Evolutionary conservation across 2,329 filamentous ascomycete genomes (phyloP), one percentile per base, ranked within the genome.

Genomic region (Diaporthe vexans): DNA sequence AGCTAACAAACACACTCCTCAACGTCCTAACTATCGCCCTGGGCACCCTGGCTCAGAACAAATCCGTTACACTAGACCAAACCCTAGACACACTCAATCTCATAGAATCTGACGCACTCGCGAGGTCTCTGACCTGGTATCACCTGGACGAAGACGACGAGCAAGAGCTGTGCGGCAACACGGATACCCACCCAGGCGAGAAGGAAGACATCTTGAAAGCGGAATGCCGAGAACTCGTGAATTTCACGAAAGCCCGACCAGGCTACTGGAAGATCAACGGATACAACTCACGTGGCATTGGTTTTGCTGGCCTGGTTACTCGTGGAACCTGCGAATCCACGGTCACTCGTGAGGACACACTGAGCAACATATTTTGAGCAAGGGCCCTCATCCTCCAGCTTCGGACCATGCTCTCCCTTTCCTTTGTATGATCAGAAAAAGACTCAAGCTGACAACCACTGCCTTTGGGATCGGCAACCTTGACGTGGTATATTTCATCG

Each of bases 291-390:
- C 6, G 29, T 4, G 6, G 10, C 7, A 19, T 46, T 2, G 59
- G 40, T 26, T 4, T 33, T 15, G 59, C 40, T 17, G 59, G 48
- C 19, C 26, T 65, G 4, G 26, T 33, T 19, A 48, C 40, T 9
- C 59, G 59, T 3, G 59, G 40, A 2, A 65, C 40, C 15, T 65
- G 59, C n/a, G 59, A 65, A n/a, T 33, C 48, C 26, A 48, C 26
- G 8, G 40, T 48, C 26, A 35, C 59, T 15, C 59, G 59, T n/a
- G 40, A 48, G 19, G 59, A 65, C 19, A 40, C 40, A 11, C 19
- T 65, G 40, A 65, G n/a, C 13, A 65, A 65, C 59, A 15, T 48
- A 65, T 29, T 65, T 65, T 19, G 40, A 63, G 59, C 48, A 63
- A 63, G 24, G 2, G 11, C 3, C 21, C 58, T 10, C 17, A n/a